Percentiles rank a stretch among this genome's conserved stretches.
Evolutionary conservation across 1,139 yeast species (phyloP).

Genomic region (Kurtzmaniella quercitrusa): DNA sequence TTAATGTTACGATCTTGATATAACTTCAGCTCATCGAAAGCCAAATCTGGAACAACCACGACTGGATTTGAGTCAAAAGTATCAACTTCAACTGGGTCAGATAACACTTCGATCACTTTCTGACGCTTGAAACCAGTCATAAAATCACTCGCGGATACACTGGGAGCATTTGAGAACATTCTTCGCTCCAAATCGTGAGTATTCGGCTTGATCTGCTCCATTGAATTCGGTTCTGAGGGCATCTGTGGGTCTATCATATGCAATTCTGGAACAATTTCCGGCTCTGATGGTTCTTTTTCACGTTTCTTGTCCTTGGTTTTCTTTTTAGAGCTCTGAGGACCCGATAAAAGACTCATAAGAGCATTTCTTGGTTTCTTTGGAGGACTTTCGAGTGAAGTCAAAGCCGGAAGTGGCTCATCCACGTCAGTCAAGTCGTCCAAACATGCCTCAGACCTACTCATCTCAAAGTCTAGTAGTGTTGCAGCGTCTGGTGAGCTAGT

Average conservation of each 20-base stretch:
- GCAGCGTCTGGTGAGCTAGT: neutral
- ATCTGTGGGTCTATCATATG: neutral
- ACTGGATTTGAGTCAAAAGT: neutral
- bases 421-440: slow-evolving; percentile 3
- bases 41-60: slow-evolving; percentile 1
- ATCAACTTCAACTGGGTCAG: neutral
- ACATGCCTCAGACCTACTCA: neutral
- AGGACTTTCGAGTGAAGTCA: neutral
- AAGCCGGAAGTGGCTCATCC: slow-evolving; percentile 4
- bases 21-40: slow-evolving; percentile 10
- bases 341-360: neutral
- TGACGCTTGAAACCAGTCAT: slow-evolving; percentile 12
- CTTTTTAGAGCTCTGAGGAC: neutral
- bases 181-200: slow-evolving; percentile 28
- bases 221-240: neutral
- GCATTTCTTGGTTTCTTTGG: neutral
- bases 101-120: neutral
- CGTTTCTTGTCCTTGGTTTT: slow-evolving; percentile 4
- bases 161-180: slow-evolving; percentile 18
- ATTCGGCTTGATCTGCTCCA: neutral
- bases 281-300: neutral
- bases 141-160: slow-evolving; percentile 30
- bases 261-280: neutral
- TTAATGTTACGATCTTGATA: slow-evolving; percentile 15
- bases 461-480: neutral